Conservation (phyloP, 306 rosid genomes). For the Dalbergia cultrata region DNA sequence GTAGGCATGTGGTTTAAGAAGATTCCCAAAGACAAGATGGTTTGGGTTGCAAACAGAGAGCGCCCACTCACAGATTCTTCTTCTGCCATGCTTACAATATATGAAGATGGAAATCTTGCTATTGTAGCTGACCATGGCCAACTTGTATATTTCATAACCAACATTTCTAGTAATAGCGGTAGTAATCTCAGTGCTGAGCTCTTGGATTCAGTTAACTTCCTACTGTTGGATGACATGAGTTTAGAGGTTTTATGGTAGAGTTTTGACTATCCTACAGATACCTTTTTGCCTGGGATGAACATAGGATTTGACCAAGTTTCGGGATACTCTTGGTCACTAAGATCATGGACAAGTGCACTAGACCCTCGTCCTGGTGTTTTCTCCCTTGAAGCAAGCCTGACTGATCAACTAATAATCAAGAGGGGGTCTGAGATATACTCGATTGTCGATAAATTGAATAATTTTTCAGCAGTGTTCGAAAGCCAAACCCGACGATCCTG, state of each 20-base stretch:
- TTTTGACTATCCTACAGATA: constrained; percentile 13
- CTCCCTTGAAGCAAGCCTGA: too few species aligned
- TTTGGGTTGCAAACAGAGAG: constrained; percentile 30
- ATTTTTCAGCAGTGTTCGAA: background rate
- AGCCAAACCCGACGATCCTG: too few species aligned
- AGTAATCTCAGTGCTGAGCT: background rate
- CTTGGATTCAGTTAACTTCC: constrained; percentile 27
- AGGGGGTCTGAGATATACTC: too few species aligned
- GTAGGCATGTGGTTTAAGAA: background rate
- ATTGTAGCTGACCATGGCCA: background rate
- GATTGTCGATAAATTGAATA: background rate
- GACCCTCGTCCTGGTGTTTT: background rate
- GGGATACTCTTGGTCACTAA: background rate
- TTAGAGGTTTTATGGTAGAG: constrained; percentile 3
- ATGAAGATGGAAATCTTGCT: constrained; percentile 5
- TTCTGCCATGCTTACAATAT: background rate
- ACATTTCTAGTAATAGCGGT: background rate
- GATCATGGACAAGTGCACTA: background rate
- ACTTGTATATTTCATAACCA: background rate
- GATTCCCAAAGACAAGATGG: background rate
- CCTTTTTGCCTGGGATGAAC: constrained; percentile 16
- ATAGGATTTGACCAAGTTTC: background rate
- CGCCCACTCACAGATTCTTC: background rate
- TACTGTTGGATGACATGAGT: background rate
- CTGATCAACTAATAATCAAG: too few species aligned